Evolutionary conservation across 2,329 filamentous ascomycete genomes (phyloP), one percentile per base, ranked within the genome.

Genomic region (Aspergillus neotritici): DNA sequence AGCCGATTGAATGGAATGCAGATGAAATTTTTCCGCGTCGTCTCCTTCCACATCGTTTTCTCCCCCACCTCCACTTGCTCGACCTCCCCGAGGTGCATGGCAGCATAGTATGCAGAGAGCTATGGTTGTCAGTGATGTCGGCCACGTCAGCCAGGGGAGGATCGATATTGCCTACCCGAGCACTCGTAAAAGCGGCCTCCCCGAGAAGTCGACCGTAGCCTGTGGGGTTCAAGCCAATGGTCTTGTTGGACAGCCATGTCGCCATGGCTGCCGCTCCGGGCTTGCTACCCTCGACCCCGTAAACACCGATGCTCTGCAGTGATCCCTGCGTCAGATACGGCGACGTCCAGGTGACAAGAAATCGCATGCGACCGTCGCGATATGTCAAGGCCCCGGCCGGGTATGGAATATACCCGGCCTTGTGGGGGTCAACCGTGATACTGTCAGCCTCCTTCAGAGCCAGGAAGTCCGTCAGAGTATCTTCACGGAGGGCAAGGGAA

Each of bases 401-500:
- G 42, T 75, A 74, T 0, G 67, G 68, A 17, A 73, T 69, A 33
- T 75, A 73, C 0, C 70, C 71, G 2, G 68, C 62, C 43, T 74
- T 75, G 46, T 75, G 69, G 0, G 71, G 71, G 43, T 76, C 72
- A 5, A 75, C 66, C 0, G 72, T 75, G 28, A 74, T 67, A 0
- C 67, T 71, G 51, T 74, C 71, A 2, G 67, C 66, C 9, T 65
- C 50, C 12, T 60, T 56, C 45, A 74, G 51, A 1, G 65, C 66
- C 30, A 58, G 62, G 1, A 74, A 58, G 13, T 73, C 64, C 29
- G 67, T 55, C 16, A 67, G 13, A 59, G 56, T 47, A 7, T 47
- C 47, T 5, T 39, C 15, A 7, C 33, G 41, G n/a, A 49, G 15
- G 1, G n/a, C 4, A n/a, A 47, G 25, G 3, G 37, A 30, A 68